These are phyloP conservation scores for Zygnema cylindricum DNA, from an alignment of 139 green algal species.

Conservation along the genomic window DNA sequence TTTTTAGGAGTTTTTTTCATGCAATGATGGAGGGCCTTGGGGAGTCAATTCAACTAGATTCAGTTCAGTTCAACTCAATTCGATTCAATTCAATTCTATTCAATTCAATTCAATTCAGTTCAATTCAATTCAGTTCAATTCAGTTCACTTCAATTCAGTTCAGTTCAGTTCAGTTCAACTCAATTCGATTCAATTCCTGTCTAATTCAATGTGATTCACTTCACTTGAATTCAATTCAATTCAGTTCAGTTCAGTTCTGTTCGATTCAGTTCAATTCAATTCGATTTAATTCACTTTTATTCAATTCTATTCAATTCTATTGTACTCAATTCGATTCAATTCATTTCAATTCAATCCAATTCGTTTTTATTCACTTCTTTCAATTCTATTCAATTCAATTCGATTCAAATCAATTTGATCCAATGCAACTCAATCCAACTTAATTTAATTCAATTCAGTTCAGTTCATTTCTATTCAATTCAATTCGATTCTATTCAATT, in stretches of 20 bases:
- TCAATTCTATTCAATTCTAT: too few relatives aligned
- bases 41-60: neutral
- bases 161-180: constrained; percentile 11
- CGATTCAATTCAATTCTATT: neutral
- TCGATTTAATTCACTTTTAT: too few relatives aligned
- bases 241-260: neutral
- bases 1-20: neutral
- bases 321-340: too few relatives aligned
- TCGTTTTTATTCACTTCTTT: too few relatives aligned
- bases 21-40: neutral
- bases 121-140: neutral
- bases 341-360: too few relatives aligned
- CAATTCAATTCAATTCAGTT: neutral
- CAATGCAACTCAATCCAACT: too few relatives aligned
- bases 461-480: too few relatives aligned
- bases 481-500: too few relatives aligned
- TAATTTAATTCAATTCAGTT: too few relatives aligned
- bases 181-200: neutral
- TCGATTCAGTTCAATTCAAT: neutral
- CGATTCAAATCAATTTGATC: too few relatives aligned
- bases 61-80: neutral
- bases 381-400: too few relatives aligned
- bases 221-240: neutral
- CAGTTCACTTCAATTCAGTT: too few relatives aligned
- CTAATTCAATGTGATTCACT: neutral